A percentile compares a stretch with the other conserved stretches of the same genome.
Evolutionary conservation across 2,329 filamentous ascomycete genomes (phyloP).

Genomic region (Colletotrichum sojae): DNA sequence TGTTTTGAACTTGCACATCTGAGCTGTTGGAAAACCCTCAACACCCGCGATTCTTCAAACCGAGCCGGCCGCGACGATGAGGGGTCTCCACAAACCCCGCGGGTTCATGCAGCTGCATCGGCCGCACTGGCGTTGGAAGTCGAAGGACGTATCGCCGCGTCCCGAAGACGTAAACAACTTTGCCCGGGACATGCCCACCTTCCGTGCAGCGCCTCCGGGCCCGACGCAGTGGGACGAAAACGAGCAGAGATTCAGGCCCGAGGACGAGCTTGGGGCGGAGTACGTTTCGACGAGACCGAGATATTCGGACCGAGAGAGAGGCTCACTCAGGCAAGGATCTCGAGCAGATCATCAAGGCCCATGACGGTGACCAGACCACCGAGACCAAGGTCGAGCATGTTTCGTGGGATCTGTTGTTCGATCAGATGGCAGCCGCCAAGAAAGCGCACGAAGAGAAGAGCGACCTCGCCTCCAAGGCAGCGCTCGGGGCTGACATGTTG

Average conservation of each 20-base stretch:
- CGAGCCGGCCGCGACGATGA: not conserved
- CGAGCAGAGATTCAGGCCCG: not conserved
- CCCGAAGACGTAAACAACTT: not conserved
- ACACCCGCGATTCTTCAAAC: no score
- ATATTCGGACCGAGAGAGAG: not conserved
- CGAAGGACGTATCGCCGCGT: not conserved
- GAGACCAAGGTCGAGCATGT: not conserved
- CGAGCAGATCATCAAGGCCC: not conserved
- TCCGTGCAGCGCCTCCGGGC: not conserved
- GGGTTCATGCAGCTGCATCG: no score
- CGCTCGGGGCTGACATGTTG: not conserved
- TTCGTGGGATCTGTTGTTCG: not conserved
- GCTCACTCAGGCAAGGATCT: not conserved
- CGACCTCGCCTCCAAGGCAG: not conserved
- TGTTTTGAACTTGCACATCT: no score
- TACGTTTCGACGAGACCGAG: not conserved
- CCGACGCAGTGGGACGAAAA: not conserved
- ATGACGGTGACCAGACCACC: not conserved
- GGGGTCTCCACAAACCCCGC: not conserved
- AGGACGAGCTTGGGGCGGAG: not conserved
- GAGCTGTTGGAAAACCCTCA: no score
- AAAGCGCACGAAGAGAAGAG: not conserved
- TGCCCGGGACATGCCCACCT: not conserved
- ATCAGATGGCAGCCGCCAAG: not conserved
- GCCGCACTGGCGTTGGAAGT: not conserved